Evolutionary conservation across 2,329 filamentous ascomycete species (phyloP).

Genomic region (Fusarium musae): DNA sequence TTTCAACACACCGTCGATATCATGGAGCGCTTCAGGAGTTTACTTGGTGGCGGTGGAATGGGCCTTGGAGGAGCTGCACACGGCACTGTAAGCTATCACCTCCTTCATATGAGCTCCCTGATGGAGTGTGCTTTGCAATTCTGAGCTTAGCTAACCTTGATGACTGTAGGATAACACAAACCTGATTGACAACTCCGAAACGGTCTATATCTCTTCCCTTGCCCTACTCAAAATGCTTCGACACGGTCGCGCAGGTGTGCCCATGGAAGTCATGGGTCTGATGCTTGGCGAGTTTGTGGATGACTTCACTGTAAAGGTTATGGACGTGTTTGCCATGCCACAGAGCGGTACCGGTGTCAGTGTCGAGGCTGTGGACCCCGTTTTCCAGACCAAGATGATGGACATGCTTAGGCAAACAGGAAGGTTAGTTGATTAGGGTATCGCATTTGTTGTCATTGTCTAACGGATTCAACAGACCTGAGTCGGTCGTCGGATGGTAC

Average conservation of each 20-base stretch:
- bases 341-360: conserved; percentile 98
- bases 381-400: conserved; percentile 99
- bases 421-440: conserved; percentile 67
- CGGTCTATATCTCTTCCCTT: conserved; percentile 98
- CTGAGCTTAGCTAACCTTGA: conserved; percentile 11
- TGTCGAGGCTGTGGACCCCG: conserved; percentile 97
- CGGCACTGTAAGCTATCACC: conserved; percentile 51
- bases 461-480: conserved; percentile 69
- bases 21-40: conserved; percentile 93
- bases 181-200: conserved; percentile 98
- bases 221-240: conserved; percentile 98
- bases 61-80: conserved; percentile 64
- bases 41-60: conserved; percentile 83
- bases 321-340: conserved; percentile 99
- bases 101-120: conserved; percentile 22
- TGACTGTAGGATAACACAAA: conserved; percentile 81
- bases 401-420: conserved; percentile 99
- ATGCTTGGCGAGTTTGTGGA: conserved; percentile 99
- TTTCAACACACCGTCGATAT: conserved; percentile 40
- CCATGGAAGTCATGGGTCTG: conserved; percentile 99
- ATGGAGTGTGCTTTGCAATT: background rate
- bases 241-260: conserved; percentile 95
- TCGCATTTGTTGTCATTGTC: conserved; percentile 4
- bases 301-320: conserved; percentile 97
- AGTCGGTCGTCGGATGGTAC: conserved; percentile 99